Evolutionary conservation across 2,329 filamentous ascomycete species (phyloP), one percentile per base, ranked within the genome.

Genomic region (Xylariaceae sp.): DNA sequence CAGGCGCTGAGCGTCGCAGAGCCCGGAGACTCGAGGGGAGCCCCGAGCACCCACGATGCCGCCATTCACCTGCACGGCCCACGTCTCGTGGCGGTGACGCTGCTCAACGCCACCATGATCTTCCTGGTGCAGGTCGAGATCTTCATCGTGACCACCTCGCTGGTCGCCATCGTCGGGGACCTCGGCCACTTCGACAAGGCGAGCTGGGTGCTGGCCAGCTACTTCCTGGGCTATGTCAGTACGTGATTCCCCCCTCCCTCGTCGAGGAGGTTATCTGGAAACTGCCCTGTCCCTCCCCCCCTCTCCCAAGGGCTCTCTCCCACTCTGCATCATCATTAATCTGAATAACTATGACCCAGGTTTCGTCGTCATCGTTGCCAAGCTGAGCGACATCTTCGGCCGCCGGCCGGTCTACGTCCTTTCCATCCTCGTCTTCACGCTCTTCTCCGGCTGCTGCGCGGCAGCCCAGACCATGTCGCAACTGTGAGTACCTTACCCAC

Each of bases 301-400:
- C n/a, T n/a, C n/a, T n/a, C n/a, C n/a, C n/a, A n/a, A n/a, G n/a
- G n/a, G n/a, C n/a, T n/a, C n/a, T n/a, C n/a, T n/a, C n/a, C n/a
- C n/a, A n/a, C n/a, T 31, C 12, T 7, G 12, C 29, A 11, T 6
- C 14, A 9, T 30, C 10, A 21, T 5, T 16, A 13, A 12, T 21
- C 18, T 21, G n/a, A 11, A 11, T 32, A 28, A 29, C 14, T 34
- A 11, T 5, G 5, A 5, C 11, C 16, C 27, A 7, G 27, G 27
- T 6, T 16, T 43, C 21, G 23, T 40, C 3, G 33, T 43, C 2
- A 35, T 38, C 4, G 26, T 16, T 3, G 36, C 39, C 18, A 42
- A 42, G 18, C 11, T 39, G 5, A 41, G 37, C 19, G 41, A 42
- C 26, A 33, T 42, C 24, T 29, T 38, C 10, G 39, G 39, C 9